Conservation (phyloP, 2,329 filamentous ascomycete genomes). For the Diaporthe batatas region DNA sequence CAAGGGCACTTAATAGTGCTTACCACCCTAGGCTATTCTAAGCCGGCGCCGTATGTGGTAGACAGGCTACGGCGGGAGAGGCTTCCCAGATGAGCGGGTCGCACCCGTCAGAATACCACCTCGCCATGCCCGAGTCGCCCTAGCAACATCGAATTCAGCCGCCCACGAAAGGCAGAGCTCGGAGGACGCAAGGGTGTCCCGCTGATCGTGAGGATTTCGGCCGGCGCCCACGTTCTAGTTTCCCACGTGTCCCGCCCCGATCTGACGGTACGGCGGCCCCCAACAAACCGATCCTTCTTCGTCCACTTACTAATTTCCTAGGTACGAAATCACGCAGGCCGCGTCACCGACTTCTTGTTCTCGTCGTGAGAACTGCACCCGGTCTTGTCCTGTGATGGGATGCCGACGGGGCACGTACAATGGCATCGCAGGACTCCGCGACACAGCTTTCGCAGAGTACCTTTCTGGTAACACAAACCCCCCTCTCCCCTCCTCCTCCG, state of each 20-base stretch:
- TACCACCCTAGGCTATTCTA: constrained; percentile 14
- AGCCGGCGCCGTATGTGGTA: neutral
- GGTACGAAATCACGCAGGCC: neutral
- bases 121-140: neutral
- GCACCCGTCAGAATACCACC: constrained; percentile 13
- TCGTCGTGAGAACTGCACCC: neutral
- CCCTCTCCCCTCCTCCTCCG: neutral
- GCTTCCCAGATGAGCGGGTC: constrained; percentile 1
- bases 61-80: neutral
- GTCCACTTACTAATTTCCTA: too few relatives aligned
- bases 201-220: neutral
- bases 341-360: neutral
- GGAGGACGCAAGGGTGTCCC: neutral
- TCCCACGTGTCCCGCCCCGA: constrained; percentile 13
- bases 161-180: neutral
- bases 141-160: neutral
- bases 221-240: constrained; percentile 7
- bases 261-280: constrained; percentile 7
- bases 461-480: constrained; percentile 34
- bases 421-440: constrained; percentile 21
- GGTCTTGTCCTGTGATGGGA: constrained; percentile 11
- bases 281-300: constrained; percentile 29
- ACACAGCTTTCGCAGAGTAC: constrained; percentile 37
- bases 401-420: neutral
- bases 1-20: constrained; percentile 18